Evolutionary conservation across 352 stramenopile species (phyloP).

Genomic region (Phytophthora tentaculata): DNA sequence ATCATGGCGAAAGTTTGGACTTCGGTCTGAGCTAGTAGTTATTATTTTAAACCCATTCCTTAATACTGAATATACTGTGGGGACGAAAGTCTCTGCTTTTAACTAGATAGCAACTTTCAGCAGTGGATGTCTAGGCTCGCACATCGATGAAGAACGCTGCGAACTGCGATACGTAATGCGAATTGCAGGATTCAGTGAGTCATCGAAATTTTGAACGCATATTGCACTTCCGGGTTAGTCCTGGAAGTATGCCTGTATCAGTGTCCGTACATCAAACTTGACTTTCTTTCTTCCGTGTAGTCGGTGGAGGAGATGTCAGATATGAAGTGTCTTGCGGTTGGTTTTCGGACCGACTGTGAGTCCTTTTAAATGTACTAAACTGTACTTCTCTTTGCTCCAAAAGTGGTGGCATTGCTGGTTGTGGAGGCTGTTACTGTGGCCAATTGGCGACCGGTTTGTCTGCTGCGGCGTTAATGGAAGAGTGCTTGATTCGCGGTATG

Average conservation of each 20-base stretch:
- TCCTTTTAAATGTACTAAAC: no score
- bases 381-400: no score
- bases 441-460: no score
- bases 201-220: conserved; percentile 92
- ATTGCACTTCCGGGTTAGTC: conserved; percentile 85
- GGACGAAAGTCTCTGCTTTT: conserved; percentile 75
- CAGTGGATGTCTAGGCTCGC: conserved; percentile 67
- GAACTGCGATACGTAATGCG: conserved; percentile 57
- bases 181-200: conserved; percentile 91
- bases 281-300: conserved; percentile 21
- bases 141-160: conserved; percentile 93
- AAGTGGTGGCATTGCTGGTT: no score
- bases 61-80: conserved; percentile 27
- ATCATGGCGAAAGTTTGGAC: conserved; percentile 8
- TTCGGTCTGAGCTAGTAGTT: conserved; percentile 4
- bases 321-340: conserved; percentile 6
- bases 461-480: no score
- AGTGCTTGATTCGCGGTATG: no score
- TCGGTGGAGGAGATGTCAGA: conserved; percentile 9
- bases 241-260: conserved; percentile 83
- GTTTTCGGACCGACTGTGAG: neutral
- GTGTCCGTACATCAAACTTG: conserved; percentile 31
- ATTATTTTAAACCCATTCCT: conserved; percentile 45
- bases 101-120: conserved; percentile 56
- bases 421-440: no score